Evolutionary conservation across 768 basidiomycete species (phyloP), one percentile per base, ranked within the genome.

Genomic region (Serendipita sp.): DNA sequence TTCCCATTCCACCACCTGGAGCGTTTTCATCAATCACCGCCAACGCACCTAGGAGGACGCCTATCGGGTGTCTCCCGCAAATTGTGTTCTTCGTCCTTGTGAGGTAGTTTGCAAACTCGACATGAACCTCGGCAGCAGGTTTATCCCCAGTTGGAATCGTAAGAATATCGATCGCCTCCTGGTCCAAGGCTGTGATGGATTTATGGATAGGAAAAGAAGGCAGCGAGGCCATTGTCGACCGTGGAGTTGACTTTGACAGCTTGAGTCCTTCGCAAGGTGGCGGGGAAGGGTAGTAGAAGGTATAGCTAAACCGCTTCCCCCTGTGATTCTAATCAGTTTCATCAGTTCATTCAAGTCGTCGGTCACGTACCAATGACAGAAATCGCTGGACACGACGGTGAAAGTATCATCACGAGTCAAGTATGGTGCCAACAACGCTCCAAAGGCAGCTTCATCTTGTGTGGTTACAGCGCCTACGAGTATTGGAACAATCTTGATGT

Each of bases 41-140:
- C 58, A 97, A 72, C 4, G 91, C 86, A 0, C 89, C 89, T 15
- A 98, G 77, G 1, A 99, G 76, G 3, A 98, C 89, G 0, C 92
- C 91, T 62, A 99, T 97, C 0, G 96, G 92, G 69, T 97, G 93
- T 44, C 96, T 79, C 2, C 96, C 96, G 71, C 96, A 99, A 50
- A 99, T 96, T 0, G 96, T 98, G 75, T 99, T 99, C 75, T 86
- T 83, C 37, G 91, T 94, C 65, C 77, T 75, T 11, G 75, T 71
- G 1, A 91, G 79, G 71, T 93, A 92, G 3, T 76, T 75, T 1
- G 81, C 76, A 70, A 93, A 94, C 23, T 76, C 72, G 2, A 66
- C 66, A 69, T 91, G 89, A 0, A 86, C 82, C 31, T 77, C 73
- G 5, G 72, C 72, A 0, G 82, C 81, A 34, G 75, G 77, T n/a